Evolutionary conservation across 2,329 filamentous ascomycete species (phyloP), one percentile per base, ranked within the genome.

Genomic region (Cercospora zeae-maydis): DNA sequence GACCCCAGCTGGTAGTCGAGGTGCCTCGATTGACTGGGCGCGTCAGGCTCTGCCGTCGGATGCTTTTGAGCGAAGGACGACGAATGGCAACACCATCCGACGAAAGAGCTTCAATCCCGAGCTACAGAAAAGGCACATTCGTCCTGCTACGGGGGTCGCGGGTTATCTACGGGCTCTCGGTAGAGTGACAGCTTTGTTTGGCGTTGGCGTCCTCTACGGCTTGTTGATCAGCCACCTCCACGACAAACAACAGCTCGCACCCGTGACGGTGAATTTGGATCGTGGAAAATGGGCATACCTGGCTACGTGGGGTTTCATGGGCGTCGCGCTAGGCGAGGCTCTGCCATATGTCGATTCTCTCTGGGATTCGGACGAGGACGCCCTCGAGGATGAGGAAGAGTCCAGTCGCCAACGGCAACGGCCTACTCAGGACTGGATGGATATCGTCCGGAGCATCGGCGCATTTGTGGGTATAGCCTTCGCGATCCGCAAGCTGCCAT

Each of bases 401-500:
- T 56, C 64, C n/a, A 42, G 62, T 49, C 63, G 64, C 58, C 21
- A 51, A 53, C 64, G 61, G 33, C 56, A 60, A 37, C 62, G 53
- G 52, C 58, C 62, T 24, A 63, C 65, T 36, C 70, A 71, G 8
- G 72, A 67, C 30, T 97, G 92, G 92, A 88, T 90, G 60, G 83
- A 86, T 42, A 84, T 86, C 39, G 86, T 90, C 10, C 80, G 88
- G 64, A 88, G 87, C 63, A 83, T 91, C 42, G 88, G 87, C 13
- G 87, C 87, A 2, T 90, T 91, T 76, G 82, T 90, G 7, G 88
- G 88, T 16, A 88, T 91, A 75, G 87, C 88, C 4, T 91, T 89
- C 77, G 88, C 88, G 31, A 96, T 99, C 81, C 88, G 95, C 67
- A 91, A 90, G 76, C 85, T 97, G 9, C 90, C 92, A 1, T 99